Percentiles rank a stretch among this genome's conserved stretches.
Evolutionary conservation across 1,139 yeast species (phyloP).

Genomic region (Lodderomyces metapsilosis): DNA sequence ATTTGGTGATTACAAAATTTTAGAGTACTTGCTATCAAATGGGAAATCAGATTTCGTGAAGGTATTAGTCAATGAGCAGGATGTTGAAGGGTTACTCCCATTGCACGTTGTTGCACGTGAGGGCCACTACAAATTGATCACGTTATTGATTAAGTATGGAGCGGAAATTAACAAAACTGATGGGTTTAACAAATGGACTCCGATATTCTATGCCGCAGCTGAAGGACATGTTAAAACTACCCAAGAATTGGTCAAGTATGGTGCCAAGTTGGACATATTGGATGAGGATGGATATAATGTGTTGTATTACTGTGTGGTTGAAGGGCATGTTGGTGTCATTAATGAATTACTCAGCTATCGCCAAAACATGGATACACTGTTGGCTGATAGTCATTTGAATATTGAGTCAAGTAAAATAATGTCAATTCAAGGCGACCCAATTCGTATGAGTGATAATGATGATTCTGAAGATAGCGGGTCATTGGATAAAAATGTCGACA

Average conservation of each 20-base stretch:
- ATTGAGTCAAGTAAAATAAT: conserved; percentile 13
- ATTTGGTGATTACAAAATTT: conserved; percentile 72
- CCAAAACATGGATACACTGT: conserved; percentile 4
- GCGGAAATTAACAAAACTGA: conserved; percentile 80
- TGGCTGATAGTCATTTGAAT: not conserved
- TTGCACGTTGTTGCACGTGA: conserved; percentile 85
- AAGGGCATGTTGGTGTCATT: conserved; percentile 80
- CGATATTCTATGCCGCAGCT: conserved; percentile 84
- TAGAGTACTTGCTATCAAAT: conserved; percentile 52
- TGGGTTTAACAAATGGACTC: conserved; percentile 90
- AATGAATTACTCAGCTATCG: conserved; percentile 54
- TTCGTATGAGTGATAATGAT: conserved; percentile 8
- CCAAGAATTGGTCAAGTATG: conserved; percentile 63
- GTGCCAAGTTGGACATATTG: conserved; percentile 69
- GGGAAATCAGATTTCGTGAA: conserved; percentile 19
- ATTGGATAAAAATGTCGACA: conserved; percentile 41
- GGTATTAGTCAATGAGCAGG: conserved; percentile 48
- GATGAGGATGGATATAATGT: conserved; percentile 87
- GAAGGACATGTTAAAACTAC: conserved; percentile 80
- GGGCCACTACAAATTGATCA: conserved; percentile 70
- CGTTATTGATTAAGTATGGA: conserved; percentile 66
- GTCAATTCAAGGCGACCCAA: conserved; percentile 20
- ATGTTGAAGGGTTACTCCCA: conserved; percentile 87
- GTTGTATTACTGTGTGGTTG: conserved; percentile 88
- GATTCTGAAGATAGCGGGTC: conserved; percentile 38